These are phyloP conservation scores for Clohesyomyces aquaticus DNA, from an alignment of 495 filamentous ascomycete genomes.

Conservation along the genomic window DNA sequence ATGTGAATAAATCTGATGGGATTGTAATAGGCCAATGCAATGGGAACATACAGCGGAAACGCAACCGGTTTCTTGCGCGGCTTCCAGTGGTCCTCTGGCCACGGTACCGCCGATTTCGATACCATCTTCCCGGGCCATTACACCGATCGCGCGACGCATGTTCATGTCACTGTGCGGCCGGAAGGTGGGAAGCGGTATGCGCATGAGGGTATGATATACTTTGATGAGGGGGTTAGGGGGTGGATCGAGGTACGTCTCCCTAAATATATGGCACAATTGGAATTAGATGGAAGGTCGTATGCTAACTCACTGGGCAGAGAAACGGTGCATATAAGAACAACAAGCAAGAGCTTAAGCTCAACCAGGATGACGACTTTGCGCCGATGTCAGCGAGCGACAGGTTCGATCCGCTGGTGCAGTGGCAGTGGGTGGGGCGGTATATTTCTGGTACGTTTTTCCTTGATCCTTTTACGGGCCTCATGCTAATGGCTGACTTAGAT, in stretches of 20 bases:
- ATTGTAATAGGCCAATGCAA: not conserved
- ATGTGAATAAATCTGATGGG: no score
- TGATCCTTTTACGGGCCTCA: not conserved
- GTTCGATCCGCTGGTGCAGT: constrained; percentile 23
- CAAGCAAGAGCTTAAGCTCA: not conserved
- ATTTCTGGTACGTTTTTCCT: not conserved
- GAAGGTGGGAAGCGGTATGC: not conserved
- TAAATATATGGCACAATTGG: no score
- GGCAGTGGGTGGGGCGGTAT: not conserved
- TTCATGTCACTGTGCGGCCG: constrained; percentile 13
- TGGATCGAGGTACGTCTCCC: constrained; percentile 2
- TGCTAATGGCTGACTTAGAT: constrained; percentile 3
- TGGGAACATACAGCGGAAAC: constrained; percentile 6
- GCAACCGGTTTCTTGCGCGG: constrained; percentile 4
- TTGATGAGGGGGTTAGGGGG: constrained; percentile 6
- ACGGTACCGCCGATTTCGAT: constrained; percentile 24
- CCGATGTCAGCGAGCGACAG: constrained; percentile 1
- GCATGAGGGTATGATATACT: constrained; percentile 22
- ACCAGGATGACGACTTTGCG: constrained; percentile 7
- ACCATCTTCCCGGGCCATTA: constrained; percentile 27
- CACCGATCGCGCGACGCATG: constrained; percentile 7
- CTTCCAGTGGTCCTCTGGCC: constrained; percentile 4
- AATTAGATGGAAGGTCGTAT: no score
- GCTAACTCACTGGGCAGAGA: not conserved
- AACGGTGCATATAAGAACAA: constrained; percentile 5